Percentiles rank a stretch among this genome's conserved stretches.
phyloP scores from a whole-genome alignment of 2,329 filamentous ascomycete genomes.

The Calonectria multiphialidica region DNA sequence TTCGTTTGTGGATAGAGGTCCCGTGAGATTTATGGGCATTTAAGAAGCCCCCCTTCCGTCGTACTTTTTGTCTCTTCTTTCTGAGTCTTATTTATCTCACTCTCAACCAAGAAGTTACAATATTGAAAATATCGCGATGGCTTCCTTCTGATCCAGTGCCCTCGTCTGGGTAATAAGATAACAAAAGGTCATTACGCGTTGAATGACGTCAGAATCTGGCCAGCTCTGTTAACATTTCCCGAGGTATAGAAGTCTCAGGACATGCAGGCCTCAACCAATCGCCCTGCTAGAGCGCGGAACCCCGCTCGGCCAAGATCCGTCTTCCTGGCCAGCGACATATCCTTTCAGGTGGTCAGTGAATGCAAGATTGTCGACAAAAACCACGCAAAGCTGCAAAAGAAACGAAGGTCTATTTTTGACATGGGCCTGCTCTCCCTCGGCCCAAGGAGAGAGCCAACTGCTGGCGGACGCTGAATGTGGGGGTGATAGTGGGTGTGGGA shows the following conservation, averaged over 20 bases:
- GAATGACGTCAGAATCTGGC: background rate
- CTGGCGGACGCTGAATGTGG: background rate
- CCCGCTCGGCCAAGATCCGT: conserved; percentile 3
- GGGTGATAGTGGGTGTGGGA: conserved; percentile 16
- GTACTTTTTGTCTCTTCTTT: background rate
- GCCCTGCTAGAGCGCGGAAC: background rate
- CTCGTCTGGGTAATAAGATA: background rate
- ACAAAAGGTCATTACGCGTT: background rate
- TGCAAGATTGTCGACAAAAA: conserved; percentile 5
- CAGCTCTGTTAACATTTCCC: background rate
- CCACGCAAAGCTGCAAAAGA: conserved; percentile 1
- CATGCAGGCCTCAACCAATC: background rate
- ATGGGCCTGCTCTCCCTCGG: background rate
- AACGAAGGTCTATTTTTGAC: background rate
- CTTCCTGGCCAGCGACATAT: background rate
- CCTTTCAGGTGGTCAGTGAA: background rate
- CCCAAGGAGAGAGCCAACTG: background rate
- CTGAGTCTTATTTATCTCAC: background rate
- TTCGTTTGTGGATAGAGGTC: background rate
- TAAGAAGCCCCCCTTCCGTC: background rate
- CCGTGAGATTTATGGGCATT: background rate
- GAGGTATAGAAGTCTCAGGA: background rate
- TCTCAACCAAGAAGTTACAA: background rate
- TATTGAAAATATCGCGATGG: background rate
- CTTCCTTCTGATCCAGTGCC: background rate